Evolutionary conservation across 1,284 basidiomycete species (phyloP).

Genomic region (Cutaneotrichosporon sp.): DNA sequence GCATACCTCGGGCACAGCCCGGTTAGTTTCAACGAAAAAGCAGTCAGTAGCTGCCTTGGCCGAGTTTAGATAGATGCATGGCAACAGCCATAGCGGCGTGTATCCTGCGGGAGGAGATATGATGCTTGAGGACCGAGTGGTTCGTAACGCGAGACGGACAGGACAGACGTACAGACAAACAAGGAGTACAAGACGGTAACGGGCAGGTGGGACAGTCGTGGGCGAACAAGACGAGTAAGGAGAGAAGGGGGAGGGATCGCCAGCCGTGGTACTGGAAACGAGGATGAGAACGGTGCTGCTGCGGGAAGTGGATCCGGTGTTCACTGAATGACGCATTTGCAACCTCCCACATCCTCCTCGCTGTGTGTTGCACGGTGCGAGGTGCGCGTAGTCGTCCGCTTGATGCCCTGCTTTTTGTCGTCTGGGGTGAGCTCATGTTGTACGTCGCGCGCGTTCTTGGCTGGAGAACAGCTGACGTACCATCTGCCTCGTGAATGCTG

Average conservation of each 20-base stretch:
- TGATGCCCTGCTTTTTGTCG: slow-evolving; percentile 13
- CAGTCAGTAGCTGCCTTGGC: too few relatives aligned
- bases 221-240: background rate
- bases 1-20: background rate
- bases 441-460: too few relatives aligned
- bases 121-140: background rate
- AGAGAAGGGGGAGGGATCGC: background rate
- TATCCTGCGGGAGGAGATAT: background rate
- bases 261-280: background rate
- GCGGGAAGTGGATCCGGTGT: background rate
- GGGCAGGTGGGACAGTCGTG: background rate
- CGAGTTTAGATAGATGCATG: background rate
- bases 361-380: slow-evolving; percentile 7
- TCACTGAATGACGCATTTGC: slow-evolving; percentile 37
- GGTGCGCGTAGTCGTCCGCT: slow-evolving; percentile 11
- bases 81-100: background rate
- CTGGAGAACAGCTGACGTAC: slow-evolving; percentile 17
- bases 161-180: slow-evolving; percentile 1
- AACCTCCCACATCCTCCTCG: slow-evolving; percentile 37
- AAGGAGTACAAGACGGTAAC: background rate
- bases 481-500: slow-evolving; percentile 37
- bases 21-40: background rate
- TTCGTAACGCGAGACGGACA: background rate
- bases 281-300: background rate
- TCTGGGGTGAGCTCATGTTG: slow-evolving; percentile 2